A percentile compares a stretch with the other conserved stretches of the same genome.
phyloP scores from a whole-genome alignment of 1,284 basidiomycete species.

The Schizophyllum amplum region DNA sequence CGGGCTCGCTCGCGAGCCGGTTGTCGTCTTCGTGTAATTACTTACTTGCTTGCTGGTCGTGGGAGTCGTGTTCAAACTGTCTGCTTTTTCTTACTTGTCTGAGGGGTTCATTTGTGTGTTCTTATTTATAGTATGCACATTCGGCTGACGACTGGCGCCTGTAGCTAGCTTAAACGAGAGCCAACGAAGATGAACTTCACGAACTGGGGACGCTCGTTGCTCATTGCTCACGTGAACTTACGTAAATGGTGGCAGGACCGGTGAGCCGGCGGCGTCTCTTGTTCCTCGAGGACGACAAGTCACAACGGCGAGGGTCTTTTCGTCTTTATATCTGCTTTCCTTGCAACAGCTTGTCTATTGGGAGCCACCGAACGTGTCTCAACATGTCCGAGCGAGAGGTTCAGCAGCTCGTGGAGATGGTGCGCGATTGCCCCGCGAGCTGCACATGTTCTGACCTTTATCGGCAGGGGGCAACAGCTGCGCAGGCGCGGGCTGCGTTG shows the following conservation, averaged over 20 bases:
- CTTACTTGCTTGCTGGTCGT: background rate
- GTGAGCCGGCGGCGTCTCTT: constrained; percentile 1
- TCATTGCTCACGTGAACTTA: background rate
- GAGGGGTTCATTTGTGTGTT: background rate
- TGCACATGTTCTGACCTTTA: constrained; percentile 9
- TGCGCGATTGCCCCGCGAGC: constrained; percentile 14
- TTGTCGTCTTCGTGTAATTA: background rate
- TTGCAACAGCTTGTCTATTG: background rate
- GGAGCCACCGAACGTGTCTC: background rate
- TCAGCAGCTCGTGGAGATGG: constrained; percentile 51
- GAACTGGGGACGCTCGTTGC: constrained; percentile 4
- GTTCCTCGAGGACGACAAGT: background rate
- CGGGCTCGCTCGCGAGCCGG: background rate
- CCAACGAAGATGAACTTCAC: constrained; percentile 1
- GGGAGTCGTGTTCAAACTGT: background rate
- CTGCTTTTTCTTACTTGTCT: background rate
- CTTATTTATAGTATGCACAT: background rate
- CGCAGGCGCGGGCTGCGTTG: constrained; percentile 74
- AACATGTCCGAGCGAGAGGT: constrained; percentile 26
- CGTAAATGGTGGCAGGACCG: background rate
- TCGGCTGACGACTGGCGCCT: background rate
- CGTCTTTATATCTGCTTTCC: constrained; percentile 1
- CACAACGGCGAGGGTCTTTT: background rate
- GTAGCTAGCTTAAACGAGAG: background rate
- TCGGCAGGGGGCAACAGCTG: constrained; percentile 63